Conservation (phyloP, 108 stramenopile genomes). For the Fragilariopsis cylindrus region DNA sequence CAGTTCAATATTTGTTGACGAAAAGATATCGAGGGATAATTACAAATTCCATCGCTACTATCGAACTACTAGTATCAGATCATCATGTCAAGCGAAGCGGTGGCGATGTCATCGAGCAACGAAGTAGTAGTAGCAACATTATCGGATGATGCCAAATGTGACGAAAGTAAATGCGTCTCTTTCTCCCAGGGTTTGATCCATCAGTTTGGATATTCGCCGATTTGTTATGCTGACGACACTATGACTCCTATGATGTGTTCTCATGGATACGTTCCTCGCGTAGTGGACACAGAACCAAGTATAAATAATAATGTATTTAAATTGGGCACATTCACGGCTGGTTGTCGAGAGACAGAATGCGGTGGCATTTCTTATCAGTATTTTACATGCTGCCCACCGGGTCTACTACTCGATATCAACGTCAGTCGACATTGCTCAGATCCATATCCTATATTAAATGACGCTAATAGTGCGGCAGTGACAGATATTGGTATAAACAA, state of each 20-base stretch:
- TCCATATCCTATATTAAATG: not conserved
- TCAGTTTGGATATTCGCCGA: not conserved
- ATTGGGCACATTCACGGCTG: too few species aligned
- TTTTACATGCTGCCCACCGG: slow-evolving; percentile 3
- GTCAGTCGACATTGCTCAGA: slow-evolving; percentile 1
- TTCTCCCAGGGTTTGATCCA: not conserved
- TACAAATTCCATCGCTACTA: too few species aligned
- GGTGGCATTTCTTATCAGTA: not conserved
- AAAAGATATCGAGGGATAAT: too few species aligned
- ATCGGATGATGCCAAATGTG: not conserved
- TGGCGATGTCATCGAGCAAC: too few species aligned
- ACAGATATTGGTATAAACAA: too few species aligned
- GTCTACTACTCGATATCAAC: not conserved
- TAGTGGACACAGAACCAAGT: not conserved
- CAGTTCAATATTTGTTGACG: too few species aligned
- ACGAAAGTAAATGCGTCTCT: slow-evolving; percentile 18
- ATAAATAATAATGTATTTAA: too few species aligned
- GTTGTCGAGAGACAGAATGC: too few species aligned
- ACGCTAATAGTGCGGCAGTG: not conserved
- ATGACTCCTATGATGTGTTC: not conserved
- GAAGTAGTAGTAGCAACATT: too few species aligned
- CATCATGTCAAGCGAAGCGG: too few species aligned
- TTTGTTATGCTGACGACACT: not conserved
- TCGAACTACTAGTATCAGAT: too few species aligned
- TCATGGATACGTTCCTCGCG: not conserved